A percentile compares a stretch with the other conserved stretches of the same genome.
Conservation (phyloP, 305 asterid species). For the Fraxinus ornus region DNA sequence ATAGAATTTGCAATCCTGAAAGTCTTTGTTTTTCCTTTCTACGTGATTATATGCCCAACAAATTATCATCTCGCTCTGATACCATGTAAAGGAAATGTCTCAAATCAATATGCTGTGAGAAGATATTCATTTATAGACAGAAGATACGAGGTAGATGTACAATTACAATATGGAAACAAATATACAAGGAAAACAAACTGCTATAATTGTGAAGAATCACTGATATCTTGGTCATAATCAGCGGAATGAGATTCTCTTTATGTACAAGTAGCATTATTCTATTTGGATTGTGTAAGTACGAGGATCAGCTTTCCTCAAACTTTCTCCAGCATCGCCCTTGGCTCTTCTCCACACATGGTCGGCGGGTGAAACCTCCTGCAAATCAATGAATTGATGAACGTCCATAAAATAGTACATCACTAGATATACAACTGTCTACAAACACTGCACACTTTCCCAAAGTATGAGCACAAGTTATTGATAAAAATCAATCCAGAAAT, state of each 20-base stretch:
- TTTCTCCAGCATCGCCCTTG: constrained; percentile 74
- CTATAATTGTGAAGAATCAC: background rate
- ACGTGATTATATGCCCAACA: too few species aligned
- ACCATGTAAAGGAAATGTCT: too few species aligned
- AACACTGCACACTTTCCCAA: background rate
- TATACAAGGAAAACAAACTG: too few species aligned
- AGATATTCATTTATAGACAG: too few species aligned
- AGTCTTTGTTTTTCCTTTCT: too few species aligned
- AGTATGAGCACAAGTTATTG: background rate
- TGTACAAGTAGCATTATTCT: too few species aligned
- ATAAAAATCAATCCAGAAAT: background rate
- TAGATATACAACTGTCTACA: background rate
- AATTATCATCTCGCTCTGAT: too few species aligned
- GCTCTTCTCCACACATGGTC: constrained; percentile 91
- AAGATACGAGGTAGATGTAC: too few species aligned
- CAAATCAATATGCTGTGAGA: too few species aligned
- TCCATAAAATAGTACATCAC: background rate
- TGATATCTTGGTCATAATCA: background rate
- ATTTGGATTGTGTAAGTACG: too few species aligned
- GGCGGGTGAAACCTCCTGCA: constrained; percentile 90
- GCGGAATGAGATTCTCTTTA: background rate
- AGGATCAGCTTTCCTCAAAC: constrained; percentile 69
- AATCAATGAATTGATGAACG: background rate
- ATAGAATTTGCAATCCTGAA: constrained; percentile 24
- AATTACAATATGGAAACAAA: too few species aligned